Percentiles rank a stretch among this genome's conserved stretches.
These are phyloP conservation scores for Jaltomata sinuosa DNA, from an alignment of 257 asterid species.

Conservation along the genomic window DNA sequence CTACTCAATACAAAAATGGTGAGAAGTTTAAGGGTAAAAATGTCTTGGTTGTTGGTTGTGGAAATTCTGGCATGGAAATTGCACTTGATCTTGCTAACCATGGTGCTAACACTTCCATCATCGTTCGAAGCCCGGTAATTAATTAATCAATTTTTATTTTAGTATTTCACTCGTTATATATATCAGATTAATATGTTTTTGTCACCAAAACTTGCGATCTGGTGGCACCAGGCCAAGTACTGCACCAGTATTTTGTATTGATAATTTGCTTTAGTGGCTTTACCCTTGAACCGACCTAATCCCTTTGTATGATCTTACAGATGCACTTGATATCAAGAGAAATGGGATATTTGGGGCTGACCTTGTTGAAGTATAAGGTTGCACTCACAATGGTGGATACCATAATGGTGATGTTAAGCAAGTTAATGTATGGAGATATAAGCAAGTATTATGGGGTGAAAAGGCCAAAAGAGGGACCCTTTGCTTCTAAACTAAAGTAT, in stretches of 20 bases:
- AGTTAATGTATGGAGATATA: slow-evolving; percentile 42
- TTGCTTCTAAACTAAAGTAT: slow-evolving; percentile 25
- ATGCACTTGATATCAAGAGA: slow-evolving; percentile 43
- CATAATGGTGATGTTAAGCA: slow-evolving; percentile 25
- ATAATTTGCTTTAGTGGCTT: too few species aligned
- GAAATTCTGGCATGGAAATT: slow-evolving; percentile 87
- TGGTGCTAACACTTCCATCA: slow-evolving; percentile 62
- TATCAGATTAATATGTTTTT: too few species aligned
- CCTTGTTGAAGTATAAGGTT: slow-evolving; percentile 15
- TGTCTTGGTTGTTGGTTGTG: slow-evolving; percentile 76
- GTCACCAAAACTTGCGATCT: too few species aligned
- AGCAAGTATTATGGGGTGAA: slow-evolving; percentile 46
- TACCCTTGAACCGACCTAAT: not conserved
- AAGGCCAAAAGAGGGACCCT: slow-evolving; percentile 60
- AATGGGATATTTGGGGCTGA: slow-evolving; percentile 17
- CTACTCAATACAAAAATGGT: slow-evolving; percentile 51
- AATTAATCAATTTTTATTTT: not conserved
- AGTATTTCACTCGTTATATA: too few species aligned
- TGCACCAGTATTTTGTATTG: too few species aligned
- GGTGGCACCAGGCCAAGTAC: too few species aligned
- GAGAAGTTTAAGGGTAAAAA: slow-evolving; percentile 17
- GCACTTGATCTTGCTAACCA: slow-evolving; percentile 54
- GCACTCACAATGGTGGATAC: slow-evolving; percentile 26
- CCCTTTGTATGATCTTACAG: slow-evolving; percentile 17
- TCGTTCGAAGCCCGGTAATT: slow-evolving; percentile 66